Percentiles rank a stretch among this genome's conserved stretches.
phyloP scores from a whole-genome alignment of 768 basidiomycete genomes.

The Rhodotorula kratochvilovae region DNA sequence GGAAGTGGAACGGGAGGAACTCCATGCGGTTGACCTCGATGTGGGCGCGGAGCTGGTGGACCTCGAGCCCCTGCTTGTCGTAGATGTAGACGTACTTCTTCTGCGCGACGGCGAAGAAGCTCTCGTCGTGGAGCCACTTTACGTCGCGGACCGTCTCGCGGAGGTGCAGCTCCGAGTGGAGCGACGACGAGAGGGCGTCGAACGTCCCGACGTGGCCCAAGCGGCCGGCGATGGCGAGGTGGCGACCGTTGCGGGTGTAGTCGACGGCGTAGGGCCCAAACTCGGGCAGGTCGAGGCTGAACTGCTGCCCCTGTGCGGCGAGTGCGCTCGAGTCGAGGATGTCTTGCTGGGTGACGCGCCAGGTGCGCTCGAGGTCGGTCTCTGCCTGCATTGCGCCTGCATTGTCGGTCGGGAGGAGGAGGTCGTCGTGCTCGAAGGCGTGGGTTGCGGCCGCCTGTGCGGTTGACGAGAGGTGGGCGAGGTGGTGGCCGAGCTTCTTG shows the following conservation, averaged over 20 bases:
- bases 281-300: slow-evolving; percentile 75
- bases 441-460: slow-evolving; percentile 28
- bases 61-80: slow-evolving; percentile 84
- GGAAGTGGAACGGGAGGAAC: slow-evolving; percentile 92
- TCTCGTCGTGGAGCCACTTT: slow-evolving; percentile 87
- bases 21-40: slow-evolving; percentile 85
- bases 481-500: slow-evolving; percentile 35
- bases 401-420: slow-evolving; percentile 65
- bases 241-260: slow-evolving; percentile 86
- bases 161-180: slow-evolving; percentile 82
- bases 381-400: slow-evolving; percentile 71
- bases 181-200: slow-evolving; percentile 80
- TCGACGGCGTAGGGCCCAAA: slow-evolving; percentile 73
- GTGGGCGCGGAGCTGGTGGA: slow-evolving; percentile 76
- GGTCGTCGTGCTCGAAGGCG: slow-evolving; percentile 42
- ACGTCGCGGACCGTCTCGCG: slow-evolving; percentile 88
- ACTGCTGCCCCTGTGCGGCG: slow-evolving; percentile 51
- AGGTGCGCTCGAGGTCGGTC: slow-evolving; percentile 77
- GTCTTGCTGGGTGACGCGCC: slow-evolving; percentile 78
- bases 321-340: slow-evolving; percentile 53
- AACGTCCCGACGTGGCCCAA: slow-evolving; percentile 86
- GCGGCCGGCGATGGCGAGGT: slow-evolving; percentile 77
- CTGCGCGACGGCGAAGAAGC: slow-evolving; percentile 90
- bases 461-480: slow-evolving; percentile 31
- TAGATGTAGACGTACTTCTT: slow-evolving; percentile 95